These are phyloP conservation scores for Lantana camara DNA, from an alignment of 257 asterid genomes.

Conservation along the genomic window DNA sequence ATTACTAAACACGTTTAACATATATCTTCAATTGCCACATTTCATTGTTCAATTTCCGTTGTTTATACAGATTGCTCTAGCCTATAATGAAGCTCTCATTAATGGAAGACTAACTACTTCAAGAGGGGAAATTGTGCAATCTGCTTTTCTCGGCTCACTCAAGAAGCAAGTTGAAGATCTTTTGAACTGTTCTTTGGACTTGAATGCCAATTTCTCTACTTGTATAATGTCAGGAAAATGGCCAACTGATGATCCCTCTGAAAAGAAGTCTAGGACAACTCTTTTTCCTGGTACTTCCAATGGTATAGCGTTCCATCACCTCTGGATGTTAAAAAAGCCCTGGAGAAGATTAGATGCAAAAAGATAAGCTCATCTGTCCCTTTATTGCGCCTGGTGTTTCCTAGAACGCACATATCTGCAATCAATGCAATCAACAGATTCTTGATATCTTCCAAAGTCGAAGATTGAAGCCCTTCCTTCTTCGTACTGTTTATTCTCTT, in stretches of 20 bases:
- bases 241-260: constrained; percentile 48
- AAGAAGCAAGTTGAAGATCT: constrained; percentile 82
- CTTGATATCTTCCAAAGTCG: constrained; percentile 28
- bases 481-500: not conserved
- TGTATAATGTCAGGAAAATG: constrained; percentile 59
- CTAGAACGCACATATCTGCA: constrained; percentile 67
- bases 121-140: constrained; percentile 67
- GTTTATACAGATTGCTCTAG: constrained; percentile 69
- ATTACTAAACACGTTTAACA: not conserved
- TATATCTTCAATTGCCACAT: not conserved
- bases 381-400: constrained; percentile 72
- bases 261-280: constrained; percentile 36
- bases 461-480: constrained; percentile 19
- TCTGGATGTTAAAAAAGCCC: constrained; percentile 47
- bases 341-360: constrained; percentile 47
- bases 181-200: constrained; percentile 37
- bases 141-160: constrained; percentile 79
- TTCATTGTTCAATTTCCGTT: not conserved
- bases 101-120: constrained; percentile 58
- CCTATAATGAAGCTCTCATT: constrained; percentile 75
- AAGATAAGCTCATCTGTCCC: constrained; percentile 51
- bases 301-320: constrained; percentile 79
- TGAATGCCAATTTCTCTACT: constrained; percentile 35
- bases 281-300: constrained; percentile 81
- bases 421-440: constrained; percentile 45